Conservation (phyloP, 129 eudicot genomes). For the Saposhnikovia divaricata region DNA sequence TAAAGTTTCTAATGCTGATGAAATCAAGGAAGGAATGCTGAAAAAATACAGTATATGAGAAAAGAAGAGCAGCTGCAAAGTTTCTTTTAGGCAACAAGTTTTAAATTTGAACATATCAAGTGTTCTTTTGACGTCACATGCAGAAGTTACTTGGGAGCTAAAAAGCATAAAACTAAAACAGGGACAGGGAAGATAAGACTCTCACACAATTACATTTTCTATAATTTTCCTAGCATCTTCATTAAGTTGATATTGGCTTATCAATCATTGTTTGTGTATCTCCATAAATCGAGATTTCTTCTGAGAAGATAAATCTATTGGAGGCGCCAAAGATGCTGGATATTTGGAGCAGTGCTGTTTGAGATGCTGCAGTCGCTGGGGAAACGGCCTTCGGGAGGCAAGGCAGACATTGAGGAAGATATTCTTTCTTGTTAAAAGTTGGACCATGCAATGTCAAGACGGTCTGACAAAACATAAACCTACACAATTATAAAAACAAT, state of each 20-base stretch:
- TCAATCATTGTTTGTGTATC: background rate
- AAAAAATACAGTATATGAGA: too few species aligned
- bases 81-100: too few species aligned
- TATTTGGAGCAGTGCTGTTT: slow-evolving; percentile 34
- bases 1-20: too few species aligned
- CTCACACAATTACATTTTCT: slow-evolving; percentile 3
- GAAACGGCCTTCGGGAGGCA: slow-evolving; percentile 53
- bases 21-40: too few species aligned
- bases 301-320: slow-evolving; percentile 45
- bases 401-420: slow-evolving; percentile 67
- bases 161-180: background rate
- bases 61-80: too few species aligned
- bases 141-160: background rate
- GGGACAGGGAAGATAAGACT: background rate
- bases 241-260: slow-evolving; percentile 9
- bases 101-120: too few species aligned
- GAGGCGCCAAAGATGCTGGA: slow-evolving; percentile 61
- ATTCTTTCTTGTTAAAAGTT: slow-evolving; percentile 58
- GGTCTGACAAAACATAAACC: slow-evolving; percentile 80
- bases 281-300: slow-evolving; percentile 22
- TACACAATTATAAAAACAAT: slow-evolving; percentile 22
- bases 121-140: background rate
- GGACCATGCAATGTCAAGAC: slow-evolving; percentile 46
- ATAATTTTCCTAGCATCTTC: slow-evolving; percentile 2
- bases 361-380: slow-evolving; percentile 36